A percentile compares a stretch with the other conserved stretches of the same genome.
phyloP scores from a whole-genome alignment of 2,329 filamentous ascomycete species.

The Coleophoma crateriformis region DNA sequence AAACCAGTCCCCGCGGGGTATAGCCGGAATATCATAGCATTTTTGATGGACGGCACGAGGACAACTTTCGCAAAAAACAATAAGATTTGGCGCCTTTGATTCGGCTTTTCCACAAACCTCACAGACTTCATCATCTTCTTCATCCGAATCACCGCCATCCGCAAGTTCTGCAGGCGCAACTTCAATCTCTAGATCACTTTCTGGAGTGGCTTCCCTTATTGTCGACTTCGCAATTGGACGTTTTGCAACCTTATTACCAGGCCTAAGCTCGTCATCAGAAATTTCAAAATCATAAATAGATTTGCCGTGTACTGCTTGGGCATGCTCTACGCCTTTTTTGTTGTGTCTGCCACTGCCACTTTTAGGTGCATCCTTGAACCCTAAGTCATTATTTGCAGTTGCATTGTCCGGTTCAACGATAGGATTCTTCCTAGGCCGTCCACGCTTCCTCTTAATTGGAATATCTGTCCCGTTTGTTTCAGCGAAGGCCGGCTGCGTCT shows the following conservation, averaged over 20 bases:
- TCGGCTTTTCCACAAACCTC: conserved; percentile 51
- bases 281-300: conserved; percentile 1
- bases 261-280: neutral
- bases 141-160: conserved; percentile 3
- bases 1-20: conserved; percentile 59
- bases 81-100: conserved; percentile 53
- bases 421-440: conserved; percentile 43
- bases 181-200: neutral
- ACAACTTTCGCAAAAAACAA: conserved; percentile 60
- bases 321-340: conserved; percentile 15
- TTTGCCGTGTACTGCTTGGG: conserved; percentile 3
- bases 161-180: neutral
- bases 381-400: conserved; percentile 30
- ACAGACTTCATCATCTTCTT: conserved; percentile 48
- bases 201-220: neutral
- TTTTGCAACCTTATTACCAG: no score
- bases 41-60: conserved; percentile 57
- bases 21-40: conserved; percentile 50
- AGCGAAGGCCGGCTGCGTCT: no score
- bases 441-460: conserved; percentile 38
- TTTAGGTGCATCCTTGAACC: conserved; percentile 43
- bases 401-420: conserved; percentile 35
- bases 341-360: conserved; percentile 5
- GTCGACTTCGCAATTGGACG: neutral
- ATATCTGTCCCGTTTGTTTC: conserved; percentile 48